phyloP scores from a whole-genome alignment of 2,329 filamentous ascomycete genomes.

The Trichoderma pleuroti region DNA sequence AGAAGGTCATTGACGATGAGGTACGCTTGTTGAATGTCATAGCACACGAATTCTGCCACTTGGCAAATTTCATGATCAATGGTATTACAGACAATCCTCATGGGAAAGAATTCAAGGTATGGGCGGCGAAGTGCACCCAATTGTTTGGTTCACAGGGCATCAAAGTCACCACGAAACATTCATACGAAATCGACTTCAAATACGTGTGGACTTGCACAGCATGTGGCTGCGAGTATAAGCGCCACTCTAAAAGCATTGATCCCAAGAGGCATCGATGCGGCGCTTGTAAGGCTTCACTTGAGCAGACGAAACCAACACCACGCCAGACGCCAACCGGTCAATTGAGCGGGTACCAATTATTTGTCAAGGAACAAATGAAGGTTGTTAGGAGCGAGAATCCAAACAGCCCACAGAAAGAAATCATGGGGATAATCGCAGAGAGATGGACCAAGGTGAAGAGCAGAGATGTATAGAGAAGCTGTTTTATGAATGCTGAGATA shows the following conservation, averaged over 20 bases:
- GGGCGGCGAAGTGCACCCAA: conserved; percentile 55
- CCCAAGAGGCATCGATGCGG: conserved; percentile 69
- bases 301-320: conserved; percentile 77
- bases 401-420: conserved; percentile 58
- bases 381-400: conserved; percentile 55
- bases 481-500: neutral
- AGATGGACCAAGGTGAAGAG: conserved; percentile 49
- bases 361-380: conserved; percentile 66
- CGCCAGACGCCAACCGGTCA: conserved; percentile 23
- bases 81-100: conserved; percentile 74
- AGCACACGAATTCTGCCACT: conserved; percentile 95
- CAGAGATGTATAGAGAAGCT: neutral
- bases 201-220: conserved; percentile 76
- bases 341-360: conserved; percentile 46
- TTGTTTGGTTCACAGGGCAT: conserved; percentile 62
- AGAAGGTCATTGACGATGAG: conserved; percentile 79
- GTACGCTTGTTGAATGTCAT: conserved; percentile 80
- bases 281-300: conserved; percentile 64
- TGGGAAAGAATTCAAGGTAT: conserved; percentile 77
- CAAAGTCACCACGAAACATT: conserved; percentile 83
- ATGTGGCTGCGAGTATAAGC: conserved; percentile 71
- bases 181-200: conserved; percentile 86
- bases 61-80: conserved; percentile 86
- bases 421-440: conserved; percentile 65
- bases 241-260: conserved; percentile 85